Evolutionary conservation across 2,329 filamentous ascomycete species (phyloP).

Genomic region (Magnaporthales sp.): DNA sequence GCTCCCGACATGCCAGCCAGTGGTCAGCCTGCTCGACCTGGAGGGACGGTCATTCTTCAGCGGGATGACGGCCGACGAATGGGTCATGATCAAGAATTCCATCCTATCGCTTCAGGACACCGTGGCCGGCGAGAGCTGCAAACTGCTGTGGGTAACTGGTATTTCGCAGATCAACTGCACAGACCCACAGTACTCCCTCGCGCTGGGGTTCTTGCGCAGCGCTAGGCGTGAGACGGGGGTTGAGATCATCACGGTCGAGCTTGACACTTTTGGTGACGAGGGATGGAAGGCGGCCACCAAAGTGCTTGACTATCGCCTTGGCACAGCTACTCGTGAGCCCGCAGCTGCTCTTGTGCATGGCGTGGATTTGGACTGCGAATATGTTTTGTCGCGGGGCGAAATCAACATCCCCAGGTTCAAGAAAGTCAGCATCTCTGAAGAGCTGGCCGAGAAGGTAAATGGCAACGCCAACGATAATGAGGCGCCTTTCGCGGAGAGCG

Average conservation of each 20-base stretch:
- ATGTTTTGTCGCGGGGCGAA: not conserved
- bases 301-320: slow-evolving; percentile 19
- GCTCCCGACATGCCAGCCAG: not conserved
- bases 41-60: slow-evolving; percentile 1
- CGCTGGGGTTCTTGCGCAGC: slow-evolving; percentile 19
- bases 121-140: not conserved
- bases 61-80: not conserved
- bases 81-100: slow-evolving; percentile 1
- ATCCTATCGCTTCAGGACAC: slow-evolving; percentile 6
- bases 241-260: slow-evolving; percentile 21
- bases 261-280: slow-evolving; percentile 12
- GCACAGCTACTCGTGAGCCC: not conserved
- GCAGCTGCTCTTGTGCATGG: not conserved
- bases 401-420: slow-evolving; percentile 5
- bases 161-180: slow-evolving; percentile 16
- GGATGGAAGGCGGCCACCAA: slow-evolving; percentile 15
- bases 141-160: slow-evolving; percentile 23
- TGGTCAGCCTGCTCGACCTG: slow-evolving; percentile 5
- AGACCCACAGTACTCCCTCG: slow-evolving; percentile 18
- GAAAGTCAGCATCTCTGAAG: not conserved
- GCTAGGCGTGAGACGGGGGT: slow-evolving; percentile 19
- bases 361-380: slow-evolving; percentile 4
- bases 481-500: not conserved
- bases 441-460: not conserved
- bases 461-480: not conserved